Evolutionary conservation across 225 moss, liverwort and hornwort genomes (phyloP).

Genomic region (Lunularia cruciata): DNA sequence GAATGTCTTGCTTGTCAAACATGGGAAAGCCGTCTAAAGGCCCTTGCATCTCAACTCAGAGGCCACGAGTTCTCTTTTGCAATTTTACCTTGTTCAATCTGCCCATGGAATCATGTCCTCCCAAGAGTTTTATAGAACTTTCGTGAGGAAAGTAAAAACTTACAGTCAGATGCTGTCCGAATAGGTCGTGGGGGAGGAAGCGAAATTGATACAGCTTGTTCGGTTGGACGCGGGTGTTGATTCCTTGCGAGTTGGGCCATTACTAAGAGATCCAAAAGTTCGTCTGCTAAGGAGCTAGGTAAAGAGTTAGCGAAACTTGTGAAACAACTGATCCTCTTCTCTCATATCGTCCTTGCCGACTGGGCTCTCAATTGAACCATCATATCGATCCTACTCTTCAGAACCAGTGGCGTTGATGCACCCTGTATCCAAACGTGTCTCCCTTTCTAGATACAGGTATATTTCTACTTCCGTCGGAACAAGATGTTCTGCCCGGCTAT

Average conservation of each 20-base stretch:
- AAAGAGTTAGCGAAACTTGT: not conserved
- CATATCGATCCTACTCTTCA: not conserved
- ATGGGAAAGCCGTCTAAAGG: too few relatives aligned
- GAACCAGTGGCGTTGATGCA: not conserved
- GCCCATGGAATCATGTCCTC: too few relatives aligned
- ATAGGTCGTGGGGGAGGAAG: not conserved
- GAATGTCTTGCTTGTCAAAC: not conserved
- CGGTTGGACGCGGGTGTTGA: not conserved
- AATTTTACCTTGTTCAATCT: not conserved
- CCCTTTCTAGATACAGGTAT: not conserved
- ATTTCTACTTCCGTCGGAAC: not conserved
- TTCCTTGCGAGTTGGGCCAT: not conserved
- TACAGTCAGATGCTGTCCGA: conserved; percentile 9
- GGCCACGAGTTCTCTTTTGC: too few relatives aligned
- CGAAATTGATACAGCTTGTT: conserved; percentile 8
- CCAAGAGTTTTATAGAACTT: too few relatives aligned
- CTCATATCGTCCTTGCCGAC: not conserved
- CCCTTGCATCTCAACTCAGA: too few relatives aligned
- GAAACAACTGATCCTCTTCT: not conserved
- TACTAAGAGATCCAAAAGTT: not conserved
- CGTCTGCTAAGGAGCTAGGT: not conserved
- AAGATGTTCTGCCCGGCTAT: not conserved
- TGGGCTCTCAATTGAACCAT: conserved; percentile 5
- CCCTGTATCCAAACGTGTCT: not conserved
- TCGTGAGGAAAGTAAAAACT: not conserved